phyloP scores from a whole-genome alignment of 2,329 filamentous ascomycete genomes.

The Sporothrix sp. region DNA sequence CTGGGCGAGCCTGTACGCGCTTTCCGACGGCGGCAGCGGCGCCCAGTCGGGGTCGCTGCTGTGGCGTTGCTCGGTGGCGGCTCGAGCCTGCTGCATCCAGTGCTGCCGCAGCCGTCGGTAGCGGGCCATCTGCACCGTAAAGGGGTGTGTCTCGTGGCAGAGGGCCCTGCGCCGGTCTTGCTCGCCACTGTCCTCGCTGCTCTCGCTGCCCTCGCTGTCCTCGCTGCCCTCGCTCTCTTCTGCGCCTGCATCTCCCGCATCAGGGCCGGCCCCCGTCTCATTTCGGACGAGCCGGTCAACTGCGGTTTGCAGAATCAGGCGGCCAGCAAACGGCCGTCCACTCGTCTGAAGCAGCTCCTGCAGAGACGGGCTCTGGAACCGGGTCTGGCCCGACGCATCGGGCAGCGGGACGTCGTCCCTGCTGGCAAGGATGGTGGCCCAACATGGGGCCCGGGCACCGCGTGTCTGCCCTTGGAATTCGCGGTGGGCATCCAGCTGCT shows the following conservation, averaged over 20 bases:
- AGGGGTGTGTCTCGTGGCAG: constrained; percentile 14
- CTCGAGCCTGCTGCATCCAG: constrained; percentile 17
- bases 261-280: no score
- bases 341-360: neutral
- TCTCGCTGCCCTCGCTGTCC: neutral
- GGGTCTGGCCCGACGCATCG: neutral
- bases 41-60: constrained; percentile 9
- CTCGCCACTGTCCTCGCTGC: neutral
- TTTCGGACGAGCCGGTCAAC: no score
- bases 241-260: neutral
- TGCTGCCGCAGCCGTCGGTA: constrained; percentile 12
- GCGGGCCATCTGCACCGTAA: constrained; percentile 13
- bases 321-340: constrained; percentile 4
- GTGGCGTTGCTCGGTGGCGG: neutral
- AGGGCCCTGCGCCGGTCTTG: neutral
- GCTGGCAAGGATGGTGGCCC: neutral
- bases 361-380: neutral
- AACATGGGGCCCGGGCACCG: neutral
- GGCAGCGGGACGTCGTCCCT: neutral
- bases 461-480: neutral
- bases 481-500: neutral
- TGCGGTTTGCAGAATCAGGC: neutral
- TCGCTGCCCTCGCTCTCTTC: neutral
- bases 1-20: constrained; percentile 9
- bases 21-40: constrained; percentile 18